Evolutionary conservation across 2,329 filamentous ascomycete genomes (phyloP).

Genomic region (Teratosphaeria gauchensis): DNA sequence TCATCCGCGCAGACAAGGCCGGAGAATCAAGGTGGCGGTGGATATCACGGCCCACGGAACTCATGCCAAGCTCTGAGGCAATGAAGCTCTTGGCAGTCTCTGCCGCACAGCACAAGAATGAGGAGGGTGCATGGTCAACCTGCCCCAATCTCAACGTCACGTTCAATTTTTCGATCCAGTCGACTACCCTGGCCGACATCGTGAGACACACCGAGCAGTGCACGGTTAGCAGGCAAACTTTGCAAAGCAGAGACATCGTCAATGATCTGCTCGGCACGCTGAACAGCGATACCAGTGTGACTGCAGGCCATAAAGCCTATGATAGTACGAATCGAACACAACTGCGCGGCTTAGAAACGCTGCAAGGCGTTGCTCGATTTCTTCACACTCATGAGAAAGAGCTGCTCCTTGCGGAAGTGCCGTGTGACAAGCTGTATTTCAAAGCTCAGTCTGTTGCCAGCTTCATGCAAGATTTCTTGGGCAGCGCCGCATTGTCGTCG

Average conservation of each 20-base stretch:
- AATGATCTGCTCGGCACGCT: not conserved
- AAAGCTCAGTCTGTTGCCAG: not conserved
- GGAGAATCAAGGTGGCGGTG: not conserved
- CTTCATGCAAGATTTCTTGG: not conserved
- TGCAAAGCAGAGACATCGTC: not conserved
- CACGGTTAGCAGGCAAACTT: not conserved
- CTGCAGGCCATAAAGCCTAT: too few relatives aligned
- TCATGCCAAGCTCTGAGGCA: not conserved
- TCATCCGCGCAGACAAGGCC: not conserved
- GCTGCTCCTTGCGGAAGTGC: not conserved
- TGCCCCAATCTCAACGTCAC: not conserved
- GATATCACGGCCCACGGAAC: not conserved
- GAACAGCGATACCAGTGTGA: too few relatives aligned
- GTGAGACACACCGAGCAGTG: not conserved
- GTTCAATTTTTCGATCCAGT: not conserved
- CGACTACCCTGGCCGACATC: not conserved
- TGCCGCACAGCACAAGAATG: not conserved
- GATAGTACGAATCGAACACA: not conserved
- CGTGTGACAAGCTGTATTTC: not conserved
- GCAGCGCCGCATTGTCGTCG: not conserved
- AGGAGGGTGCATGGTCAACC: not conserved
- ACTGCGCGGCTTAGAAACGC: not conserved
- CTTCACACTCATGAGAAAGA: not conserved
- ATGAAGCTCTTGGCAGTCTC: not conserved
- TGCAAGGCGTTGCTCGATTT: not conserved